Base-by-base conservation (phyloP, 306 rosid species). In the Rosa rugosa region DNA sequence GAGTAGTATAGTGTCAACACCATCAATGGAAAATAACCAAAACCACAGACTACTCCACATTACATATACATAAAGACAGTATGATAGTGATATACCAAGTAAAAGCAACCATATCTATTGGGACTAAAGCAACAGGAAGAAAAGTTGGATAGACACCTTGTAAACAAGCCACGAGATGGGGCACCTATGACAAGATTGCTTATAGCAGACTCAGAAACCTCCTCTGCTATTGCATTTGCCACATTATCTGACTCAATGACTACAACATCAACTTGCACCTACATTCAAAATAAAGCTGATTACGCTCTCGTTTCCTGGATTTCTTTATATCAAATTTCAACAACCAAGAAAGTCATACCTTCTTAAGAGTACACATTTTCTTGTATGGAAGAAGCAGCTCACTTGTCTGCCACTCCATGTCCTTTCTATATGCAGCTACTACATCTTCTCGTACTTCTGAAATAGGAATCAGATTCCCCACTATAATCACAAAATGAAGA, bases 221-320 rank as follows among this genome's bases (percentile, higher is more conserved):
- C 96, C 84, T 87, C 86, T 20, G 95, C 89, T 57, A 96, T 81
- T 73, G 99, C 93, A 76, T 57, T 69, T 36, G 85, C 89, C 57
- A 96, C 90, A 77, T 90, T 91, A 77, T 91, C 92, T 20, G 99
- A 92, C 91, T 96, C 98, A 65, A 90, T 81, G 75, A 89, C 76
- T 38, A 84, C 86, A 79, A 83, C 79, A 53, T 96, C 97, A 62
- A 87, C 92, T 76, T 88, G 88, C 71, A 96, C 98, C 99, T 96
- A 84, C 54, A 82, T 69, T 77, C 62, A 66, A 69, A 84, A 31
- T 22, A 44, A 8, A 40, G 50, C 20, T 6, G 14, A 64, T 73
- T 69, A 73, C 63, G 59, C 45, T 73, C 76, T 68, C 59, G 84
- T 23, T 53, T 71, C 73, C 34, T 34, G 71, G 62, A 78, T 64